Percentiles rank a stretch among this genome's conserved stretches.
Conservation (phyloP, 2,329 filamentous ascomycete genomes). For the Aspergillus terreus region DNA sequence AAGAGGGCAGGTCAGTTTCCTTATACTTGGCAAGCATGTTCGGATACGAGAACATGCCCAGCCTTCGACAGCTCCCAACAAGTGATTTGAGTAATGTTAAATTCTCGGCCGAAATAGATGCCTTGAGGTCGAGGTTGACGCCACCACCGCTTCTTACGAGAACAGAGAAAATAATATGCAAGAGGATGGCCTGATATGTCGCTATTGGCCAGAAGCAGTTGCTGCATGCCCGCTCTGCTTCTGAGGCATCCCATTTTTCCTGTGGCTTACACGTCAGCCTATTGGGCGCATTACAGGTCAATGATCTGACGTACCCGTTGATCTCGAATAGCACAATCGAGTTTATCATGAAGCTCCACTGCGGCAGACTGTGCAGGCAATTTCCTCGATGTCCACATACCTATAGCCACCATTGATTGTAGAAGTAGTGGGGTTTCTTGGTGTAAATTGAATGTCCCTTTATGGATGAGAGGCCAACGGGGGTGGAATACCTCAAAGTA, state of each 20-base stretch:
- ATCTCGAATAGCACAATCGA: slow-evolving; percentile 19
- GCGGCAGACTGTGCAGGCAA: slow-evolving; percentile 17
- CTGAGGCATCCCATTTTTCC: slow-evolving; percentile 23
- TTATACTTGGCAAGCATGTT: slow-evolving; percentile 20
- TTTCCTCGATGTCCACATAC: slow-evolving; percentile 22
- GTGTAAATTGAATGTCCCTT: slow-evolving; percentile 16
- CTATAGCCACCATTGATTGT: slow-evolving; percentile 27
- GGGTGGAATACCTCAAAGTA: slow-evolving; percentile 3
- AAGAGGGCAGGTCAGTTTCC: slow-evolving; percentile 10
- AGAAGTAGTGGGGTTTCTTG: slow-evolving; percentile 23
- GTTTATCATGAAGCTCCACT: slow-evolving; percentile 20
- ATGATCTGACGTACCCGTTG: slow-evolving; percentile 19
- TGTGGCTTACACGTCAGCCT: slow-evolving; percentile 4
- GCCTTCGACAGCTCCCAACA: slow-evolving; percentile 21
- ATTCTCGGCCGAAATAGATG: slow-evolving; percentile 6
- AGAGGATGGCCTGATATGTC: slow-evolving; percentile 29
- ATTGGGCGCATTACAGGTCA: neutral
- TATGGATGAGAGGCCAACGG: slow-evolving; percentile 27
- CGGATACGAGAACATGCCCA: slow-evolving; percentile 28
- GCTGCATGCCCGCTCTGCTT: slow-evolving; percentile 6
- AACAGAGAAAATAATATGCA: slow-evolving; percentile 27
- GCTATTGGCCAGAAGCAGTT: slow-evolving; percentile 25
- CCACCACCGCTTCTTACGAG: slow-evolving; percentile 1
- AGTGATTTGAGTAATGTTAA: slow-evolving; percentile 18
- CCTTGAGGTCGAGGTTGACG: slow-evolving; percentile 14